Percentiles rank a stretch among this genome's conserved stretches.
Evolutionary conservation across 768 basidiomycete species (phyloP).

Genomic region (Pleurotus tuoliensis): DNA sequence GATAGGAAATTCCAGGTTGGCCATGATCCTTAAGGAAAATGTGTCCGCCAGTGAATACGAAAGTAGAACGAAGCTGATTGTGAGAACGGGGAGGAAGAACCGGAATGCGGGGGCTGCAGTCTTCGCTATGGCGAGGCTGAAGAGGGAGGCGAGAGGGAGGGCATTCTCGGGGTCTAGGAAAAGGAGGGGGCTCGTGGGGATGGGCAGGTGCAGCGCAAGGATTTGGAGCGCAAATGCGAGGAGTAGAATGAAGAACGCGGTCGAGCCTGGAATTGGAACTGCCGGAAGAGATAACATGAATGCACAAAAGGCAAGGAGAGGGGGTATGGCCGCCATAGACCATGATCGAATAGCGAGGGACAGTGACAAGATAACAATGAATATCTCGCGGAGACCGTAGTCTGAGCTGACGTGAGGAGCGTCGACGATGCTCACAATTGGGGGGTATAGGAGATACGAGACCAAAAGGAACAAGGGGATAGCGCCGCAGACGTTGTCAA

Average conservation of each 20-base stretch:
- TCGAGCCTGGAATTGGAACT: constrained; percentile 35
- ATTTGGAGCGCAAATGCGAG: constrained; percentile 36
- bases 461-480: constrained; percentile 38
- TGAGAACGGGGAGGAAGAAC: constrained; percentile 47
- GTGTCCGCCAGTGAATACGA: constrained; percentile 45
- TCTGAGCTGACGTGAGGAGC: constrained; percentile 8
- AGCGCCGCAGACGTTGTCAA: constrained; percentile 36
- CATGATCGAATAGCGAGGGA: constrained; percentile 29
- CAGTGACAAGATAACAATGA: constrained; percentile 36
- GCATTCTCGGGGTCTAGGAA: constrained; percentile 32
- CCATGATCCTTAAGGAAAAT: constrained; percentile 11
- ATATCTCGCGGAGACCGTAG: constrained; percentile 28
- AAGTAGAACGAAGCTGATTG: constrained; percentile 39
- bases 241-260: constrained; percentile 38
- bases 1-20: constrained; percentile 7
- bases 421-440: constrained; percentile 22
- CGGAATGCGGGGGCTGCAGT: constrained; percentile 34
- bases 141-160: constrained; percentile 43
- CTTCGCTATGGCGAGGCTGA: constrained; percentile 32
- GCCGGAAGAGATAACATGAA: constrained; percentile 39
- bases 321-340: constrained; percentile 29
- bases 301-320: constrained; percentile 33
- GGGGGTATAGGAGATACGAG: constrained; percentile 39
- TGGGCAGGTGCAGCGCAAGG: constrained; percentile 43
- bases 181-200: constrained; percentile 39